Conservation (phyloP, 306 rosid genomes). For the Datisca glomerata region DNA sequence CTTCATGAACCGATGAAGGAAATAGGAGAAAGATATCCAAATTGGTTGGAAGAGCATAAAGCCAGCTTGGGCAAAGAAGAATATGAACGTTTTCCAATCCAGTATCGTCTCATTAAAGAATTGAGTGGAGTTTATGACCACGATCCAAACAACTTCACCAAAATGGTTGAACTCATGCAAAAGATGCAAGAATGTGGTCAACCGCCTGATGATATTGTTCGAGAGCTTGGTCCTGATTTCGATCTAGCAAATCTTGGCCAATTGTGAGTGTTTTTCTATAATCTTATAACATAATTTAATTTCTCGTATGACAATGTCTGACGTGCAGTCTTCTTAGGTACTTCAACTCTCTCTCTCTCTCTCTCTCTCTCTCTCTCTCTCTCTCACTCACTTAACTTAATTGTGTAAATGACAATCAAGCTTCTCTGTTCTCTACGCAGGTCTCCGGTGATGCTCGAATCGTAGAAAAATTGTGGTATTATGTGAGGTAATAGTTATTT, state of each 20-base stretch:
- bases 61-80: constrained; percentile 70
- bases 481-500: constrained; percentile 74
- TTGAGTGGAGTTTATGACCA: constrained; percentile 71
- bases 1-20: constrained; percentile 97
- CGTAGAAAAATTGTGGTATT: constrained; percentile 55
- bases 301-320: neutral
- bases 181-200: constrained; percentile 99
- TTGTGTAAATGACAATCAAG: constrained; percentile 3
- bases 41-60: constrained; percentile 84
- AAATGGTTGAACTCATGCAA: constrained; percentile 90
- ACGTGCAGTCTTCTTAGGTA: neutral
- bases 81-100: constrained; percentile 50
- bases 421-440: constrained; percentile 44
- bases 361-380: neutral
- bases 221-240: constrained; percentile 76
- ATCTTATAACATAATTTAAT: no score
- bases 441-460: constrained; percentile 71
- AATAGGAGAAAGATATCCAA: constrained; percentile 88
- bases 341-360: neutral
- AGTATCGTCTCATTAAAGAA: constrained; percentile 45
- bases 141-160: constrained; percentile 56
- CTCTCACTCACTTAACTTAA: no score
- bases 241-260: constrained; percentile 70
- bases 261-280: constrained; percentile 40
- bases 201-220: constrained; percentile 77